These are phyloP conservation scores for Pleurotus sapidus DNA, from an alignment of 768 basidiomycete species.

Conservation along the genomic window DNA sequence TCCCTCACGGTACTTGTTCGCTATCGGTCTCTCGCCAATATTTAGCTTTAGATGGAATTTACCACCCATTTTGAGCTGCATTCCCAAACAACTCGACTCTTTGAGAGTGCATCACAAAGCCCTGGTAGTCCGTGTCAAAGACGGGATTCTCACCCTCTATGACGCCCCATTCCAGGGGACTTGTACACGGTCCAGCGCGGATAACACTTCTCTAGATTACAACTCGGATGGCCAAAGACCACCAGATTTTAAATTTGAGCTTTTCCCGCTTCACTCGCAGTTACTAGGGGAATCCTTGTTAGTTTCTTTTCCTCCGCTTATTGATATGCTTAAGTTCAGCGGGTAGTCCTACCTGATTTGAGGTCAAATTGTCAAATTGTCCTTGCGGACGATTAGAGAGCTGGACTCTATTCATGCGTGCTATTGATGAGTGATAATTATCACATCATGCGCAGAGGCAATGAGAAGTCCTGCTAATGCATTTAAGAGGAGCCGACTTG, in stretches of 20 bases:
- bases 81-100: too few species aligned
- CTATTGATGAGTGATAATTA: too few species aligned
- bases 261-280: constrained; percentile 81
- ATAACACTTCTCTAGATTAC: background rate
- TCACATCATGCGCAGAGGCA: too few species aligned
- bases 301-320: constrained; percentile 89
- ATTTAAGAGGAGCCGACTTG: too few species aligned
- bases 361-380: constrained; percentile 42
- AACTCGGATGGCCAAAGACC: background rate
- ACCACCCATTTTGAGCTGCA: too few species aligned
- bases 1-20: too few species aligned
- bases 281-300: constrained; percentile 86
- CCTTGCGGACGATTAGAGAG: background rate
- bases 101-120: too few species aligned
- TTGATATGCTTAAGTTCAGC: constrained; percentile 87
- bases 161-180: background rate
- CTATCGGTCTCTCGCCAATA: too few species aligned
- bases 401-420: too few species aligned
- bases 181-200: background rate
- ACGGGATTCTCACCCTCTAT: background rate
- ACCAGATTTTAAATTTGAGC: constrained; percentile 57
- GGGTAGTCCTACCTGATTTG: constrained; percentile 81
- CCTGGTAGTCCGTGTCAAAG: constrained; percentile 55
- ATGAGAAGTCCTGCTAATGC: too few species aligned
- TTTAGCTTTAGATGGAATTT: too few species aligned